Percentiles rank a stretch among this genome's conserved stretches.
These are phyloP conservation scores for Pelagophyceae sp. DNA, from an alignment of 352 stramenopile species.

Conservation along the genomic window DNA sequence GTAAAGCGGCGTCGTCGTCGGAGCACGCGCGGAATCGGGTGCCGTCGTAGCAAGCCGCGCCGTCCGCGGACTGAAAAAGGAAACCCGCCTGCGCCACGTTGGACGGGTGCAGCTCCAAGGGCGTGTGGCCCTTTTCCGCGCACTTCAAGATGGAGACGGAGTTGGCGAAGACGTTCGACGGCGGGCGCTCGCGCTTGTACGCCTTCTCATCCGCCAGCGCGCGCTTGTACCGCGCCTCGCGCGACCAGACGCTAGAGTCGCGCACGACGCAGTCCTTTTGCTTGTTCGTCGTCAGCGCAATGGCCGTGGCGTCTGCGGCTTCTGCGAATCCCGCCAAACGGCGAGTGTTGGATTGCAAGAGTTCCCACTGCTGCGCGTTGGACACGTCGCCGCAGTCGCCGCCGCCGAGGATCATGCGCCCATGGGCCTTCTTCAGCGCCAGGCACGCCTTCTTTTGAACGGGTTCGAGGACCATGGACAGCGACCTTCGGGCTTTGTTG, in stretches of 20 bases:
- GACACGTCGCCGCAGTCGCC: conserved; percentile 6
- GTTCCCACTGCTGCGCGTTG: conserved; percentile 8
- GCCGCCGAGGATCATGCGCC: neutral
- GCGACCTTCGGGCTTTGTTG: neutral
- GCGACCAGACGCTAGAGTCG: neutral
- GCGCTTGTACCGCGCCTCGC: neutral
- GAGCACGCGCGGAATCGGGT: conserved; percentile 14
- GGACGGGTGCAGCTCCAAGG: conserved; percentile 1
- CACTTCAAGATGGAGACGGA: conserved; percentile 8
- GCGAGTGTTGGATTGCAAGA: conserved; percentile 8
- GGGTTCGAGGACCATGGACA: conserved; percentile 17
- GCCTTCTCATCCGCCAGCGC: neutral
- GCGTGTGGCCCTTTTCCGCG: conserved; percentile 10
- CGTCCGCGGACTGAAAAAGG: conserved; percentile 16
- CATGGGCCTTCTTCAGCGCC: neutral
- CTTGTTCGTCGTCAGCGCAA: conserved; percentile 17
- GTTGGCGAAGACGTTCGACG: neutral
- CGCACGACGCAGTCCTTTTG: conserved; percentile 12
- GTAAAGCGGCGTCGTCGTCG: conserved; percentile 9
- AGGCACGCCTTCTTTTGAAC: neutral
- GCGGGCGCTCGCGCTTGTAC: neutral
- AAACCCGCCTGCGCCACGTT: conserved; percentile 6
- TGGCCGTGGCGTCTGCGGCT: neutral
- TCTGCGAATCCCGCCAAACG: neutral
- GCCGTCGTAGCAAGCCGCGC: conserved; percentile 13